phyloP scores from a whole-genome alignment of 2,329 filamentous ascomycete genomes.

The Aspergillus sp. region DNA sequence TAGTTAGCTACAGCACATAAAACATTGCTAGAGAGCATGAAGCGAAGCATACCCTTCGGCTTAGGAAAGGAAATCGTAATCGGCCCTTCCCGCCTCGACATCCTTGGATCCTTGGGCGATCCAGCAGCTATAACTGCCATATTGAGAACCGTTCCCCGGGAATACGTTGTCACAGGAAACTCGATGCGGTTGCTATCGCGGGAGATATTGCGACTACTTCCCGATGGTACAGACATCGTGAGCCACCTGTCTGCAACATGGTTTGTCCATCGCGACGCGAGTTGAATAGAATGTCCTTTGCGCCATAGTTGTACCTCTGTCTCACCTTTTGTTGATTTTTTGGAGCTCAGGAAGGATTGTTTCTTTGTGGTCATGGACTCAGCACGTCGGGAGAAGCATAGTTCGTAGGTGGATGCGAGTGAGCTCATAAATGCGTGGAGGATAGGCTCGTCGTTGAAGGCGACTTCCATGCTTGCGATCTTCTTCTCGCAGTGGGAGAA shows the following conservation, averaged over 20 bases:
- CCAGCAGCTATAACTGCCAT: slow-evolving; percentile 34
- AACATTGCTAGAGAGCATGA: not conserved
- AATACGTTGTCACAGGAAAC: slow-evolving; percentile 27
- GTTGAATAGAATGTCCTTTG: slow-evolving; percentile 27
- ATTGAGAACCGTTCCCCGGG: slow-evolving; percentile 33
- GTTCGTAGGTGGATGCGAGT: slow-evolving; percentile 32
- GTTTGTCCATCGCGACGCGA: slow-evolving; percentile 35
- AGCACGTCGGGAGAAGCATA: slow-evolving; percentile 34
- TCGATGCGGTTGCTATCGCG: slow-evolving; percentile 29
- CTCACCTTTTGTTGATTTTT: slow-evolving; percentile 32
- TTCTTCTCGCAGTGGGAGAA: slow-evolving; percentile 39
- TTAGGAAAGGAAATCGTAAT: slow-evolving; percentile 34
- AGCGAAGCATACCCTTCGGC: slow-evolving; percentile 23
- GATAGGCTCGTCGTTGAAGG: slow-evolving; percentile 28
- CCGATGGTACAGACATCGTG: slow-evolving; percentile 29
- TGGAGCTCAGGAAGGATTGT: slow-evolving; percentile 26
- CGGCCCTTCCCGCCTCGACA: slow-evolving; percentile 24
- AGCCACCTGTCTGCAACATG: slow-evolving; percentile 36
- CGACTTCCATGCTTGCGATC: slow-evolving; percentile 19
- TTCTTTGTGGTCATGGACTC: slow-evolving; percentile 33
- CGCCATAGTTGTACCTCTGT: slow-evolving; percentile 37
- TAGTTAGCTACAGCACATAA: not conserved
- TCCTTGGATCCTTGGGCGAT: slow-evolving; percentile 27
- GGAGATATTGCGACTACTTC: slow-evolving; percentile 11
- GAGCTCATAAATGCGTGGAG: slow-evolving; percentile 33